A percentile compares a stretch with the other conserved stretches of the same genome.
Conservation (phyloP, 306 rosid species). For the Rosa chinensis region DNA sequence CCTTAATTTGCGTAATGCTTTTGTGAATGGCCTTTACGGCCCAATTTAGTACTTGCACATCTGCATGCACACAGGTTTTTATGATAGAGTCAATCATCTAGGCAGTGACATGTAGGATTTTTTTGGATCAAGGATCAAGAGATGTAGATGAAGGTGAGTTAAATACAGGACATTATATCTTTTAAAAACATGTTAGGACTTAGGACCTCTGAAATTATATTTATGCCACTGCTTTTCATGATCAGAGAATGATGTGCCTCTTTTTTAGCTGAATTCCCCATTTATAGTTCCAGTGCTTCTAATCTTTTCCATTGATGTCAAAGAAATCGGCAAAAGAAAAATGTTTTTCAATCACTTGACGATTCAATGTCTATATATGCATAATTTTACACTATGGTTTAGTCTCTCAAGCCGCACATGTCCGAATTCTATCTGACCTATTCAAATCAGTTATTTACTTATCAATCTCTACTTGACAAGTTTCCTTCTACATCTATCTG, state of each 20-base stretch:
- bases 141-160: neutral
- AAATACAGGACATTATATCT: neutral
- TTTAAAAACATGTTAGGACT: neutral
- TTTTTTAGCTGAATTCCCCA: neutral
- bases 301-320: neutral
- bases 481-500: neutral
- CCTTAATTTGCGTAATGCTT: slow-evolving; percentile 14
- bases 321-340: neutral
- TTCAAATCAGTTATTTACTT: neutral
- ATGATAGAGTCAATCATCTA: neutral
- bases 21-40: neutral
- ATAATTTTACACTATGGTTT: neutral
- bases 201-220: neutral
- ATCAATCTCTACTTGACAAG: neutral
- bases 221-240: neutral
- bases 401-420: neutral
- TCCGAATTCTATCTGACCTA: neutral
- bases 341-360: neutral
- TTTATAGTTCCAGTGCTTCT: neutral
- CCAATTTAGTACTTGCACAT: neutral
- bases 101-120: neutral
- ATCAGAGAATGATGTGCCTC: neutral
- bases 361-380: neutral
- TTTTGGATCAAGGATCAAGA: neutral
- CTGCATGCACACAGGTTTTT: neutral